phyloP scores from a whole-genome alignment of 495 filamentous ascomycete species.

The Tuber microsphaerosporum region DNA sequence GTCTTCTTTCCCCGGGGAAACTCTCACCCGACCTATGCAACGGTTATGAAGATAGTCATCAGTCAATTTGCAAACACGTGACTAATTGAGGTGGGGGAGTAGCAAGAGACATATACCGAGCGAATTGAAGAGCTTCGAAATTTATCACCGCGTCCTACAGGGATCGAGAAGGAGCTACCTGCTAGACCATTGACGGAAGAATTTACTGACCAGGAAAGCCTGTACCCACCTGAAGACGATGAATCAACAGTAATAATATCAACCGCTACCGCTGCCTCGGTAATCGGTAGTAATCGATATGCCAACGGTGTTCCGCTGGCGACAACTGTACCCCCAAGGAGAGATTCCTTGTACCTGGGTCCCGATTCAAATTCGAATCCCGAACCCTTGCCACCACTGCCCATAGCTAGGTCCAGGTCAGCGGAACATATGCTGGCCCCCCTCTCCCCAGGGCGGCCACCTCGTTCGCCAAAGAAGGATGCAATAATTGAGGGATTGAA shows the following conservation, averaged over 20 bases:
- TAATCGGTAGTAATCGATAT: constrained; percentile 42
- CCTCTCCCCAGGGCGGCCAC: constrained; percentile 25
- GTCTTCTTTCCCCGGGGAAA: background rate
- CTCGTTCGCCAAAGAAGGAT: constrained; percentile 20
- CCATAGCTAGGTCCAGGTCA: constrained; percentile 31
- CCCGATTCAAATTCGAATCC: constrained; percentile 7
- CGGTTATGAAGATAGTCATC: background rate
- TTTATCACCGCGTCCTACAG: constrained; percentile 55
- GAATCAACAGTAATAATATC: constrained; percentile 45
- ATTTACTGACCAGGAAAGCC: constrained; percentile 50
- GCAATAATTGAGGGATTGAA: constrained; percentile 24
- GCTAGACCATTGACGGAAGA: constrained; percentile 68
- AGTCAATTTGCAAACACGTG: background rate
- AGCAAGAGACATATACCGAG: constrained; percentile 82
- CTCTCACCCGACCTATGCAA: background rate
- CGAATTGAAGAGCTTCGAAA: constrained; percentile 77
- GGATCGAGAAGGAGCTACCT: constrained; percentile 61
- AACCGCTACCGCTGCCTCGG: constrained; percentile 46
- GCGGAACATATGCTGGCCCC: constrained; percentile 32
- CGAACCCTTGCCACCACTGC: constrained; percentile 24
- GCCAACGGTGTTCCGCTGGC: constrained; percentile 35
- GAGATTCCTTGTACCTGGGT: constrained; percentile 42
- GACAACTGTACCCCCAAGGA: constrained; percentile 40
- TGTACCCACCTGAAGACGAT: constrained; percentile 50
- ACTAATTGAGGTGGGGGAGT: constrained; percentile 33